Conservation (phyloP, 2,329 filamentous ascomycete species). For the Xylariales sp. region DNA sequence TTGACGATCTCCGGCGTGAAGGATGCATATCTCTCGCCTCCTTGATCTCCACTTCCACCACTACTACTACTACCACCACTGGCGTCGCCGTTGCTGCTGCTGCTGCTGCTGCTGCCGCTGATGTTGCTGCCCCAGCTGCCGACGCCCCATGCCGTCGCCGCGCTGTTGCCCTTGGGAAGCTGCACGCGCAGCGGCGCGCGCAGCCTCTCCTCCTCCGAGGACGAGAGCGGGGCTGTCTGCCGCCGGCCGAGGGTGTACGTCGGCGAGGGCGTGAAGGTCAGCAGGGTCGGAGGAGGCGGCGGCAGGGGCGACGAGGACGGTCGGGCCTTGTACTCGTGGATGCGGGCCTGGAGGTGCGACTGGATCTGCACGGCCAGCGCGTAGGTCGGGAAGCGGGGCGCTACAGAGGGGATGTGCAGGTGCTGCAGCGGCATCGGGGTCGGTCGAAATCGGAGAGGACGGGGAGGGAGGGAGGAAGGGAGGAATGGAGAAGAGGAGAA, state of each 20-base stretch:
- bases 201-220: constrained; percentile 40
- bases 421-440: constrained; percentile 20
- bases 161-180: background rate
- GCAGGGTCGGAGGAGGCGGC: constrained; percentile 62
- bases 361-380: constrained; percentile 32
- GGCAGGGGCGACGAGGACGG: constrained; percentile 15
- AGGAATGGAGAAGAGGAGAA: no score
- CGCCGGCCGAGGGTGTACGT: constrained; percentile 90
- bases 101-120: no score
- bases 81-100: no score
- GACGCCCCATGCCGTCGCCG: constrained; percentile 25
- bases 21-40: no score
- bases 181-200: constrained; percentile 31
- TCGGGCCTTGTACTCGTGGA: constrained; percentile 54
- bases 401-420: constrained; percentile 28
- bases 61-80: no score
- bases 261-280: constrained; percentile 78
- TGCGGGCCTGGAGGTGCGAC: constrained; percentile 33
- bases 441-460: no score
- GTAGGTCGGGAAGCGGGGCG: constrained; percentile 27
- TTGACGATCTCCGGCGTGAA: constrained; percentile 58
- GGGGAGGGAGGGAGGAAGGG: no score
- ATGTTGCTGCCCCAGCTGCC: no score
- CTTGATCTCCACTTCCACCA: no score
- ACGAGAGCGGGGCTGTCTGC: constrained; percentile 50